Evolutionary conservation across 345 rosid species (phyloP).

Genomic region (Atalantia buxifolia): DNA sequence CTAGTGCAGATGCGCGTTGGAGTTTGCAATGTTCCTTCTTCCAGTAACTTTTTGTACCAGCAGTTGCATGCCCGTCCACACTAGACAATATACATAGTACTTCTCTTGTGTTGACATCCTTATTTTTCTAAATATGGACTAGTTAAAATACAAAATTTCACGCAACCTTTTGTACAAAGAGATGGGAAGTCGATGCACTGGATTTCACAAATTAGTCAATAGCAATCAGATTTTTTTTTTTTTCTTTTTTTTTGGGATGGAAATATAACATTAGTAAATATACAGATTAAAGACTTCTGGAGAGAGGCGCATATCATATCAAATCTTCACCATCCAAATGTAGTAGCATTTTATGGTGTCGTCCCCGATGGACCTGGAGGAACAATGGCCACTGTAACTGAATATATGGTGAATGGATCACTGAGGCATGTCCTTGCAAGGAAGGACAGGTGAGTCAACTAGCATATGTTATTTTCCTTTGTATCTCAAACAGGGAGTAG

Average conservation of each 20-base stretch:
- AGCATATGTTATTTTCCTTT: neutral
- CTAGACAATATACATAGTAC: too few species aligned
- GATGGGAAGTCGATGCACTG: too few species aligned
- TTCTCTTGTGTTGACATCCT: too few species aligned
- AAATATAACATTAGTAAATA: neutral
- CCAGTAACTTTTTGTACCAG: too few species aligned
- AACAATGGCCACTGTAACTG: slow-evolving; percentile 87
- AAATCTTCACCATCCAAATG: slow-evolving; percentile 93
- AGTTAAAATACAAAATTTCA: too few species aligned
- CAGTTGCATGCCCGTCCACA: too few species aligned
- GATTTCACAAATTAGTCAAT: too few species aligned
- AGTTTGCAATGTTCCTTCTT: too few species aligned
- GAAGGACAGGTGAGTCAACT: slow-evolving; percentile 52
- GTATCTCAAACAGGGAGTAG: slow-evolving; percentile 2
- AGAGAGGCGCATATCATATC: slow-evolving; percentile 88
- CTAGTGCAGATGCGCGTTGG: too few species aligned
- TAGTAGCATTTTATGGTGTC: slow-evolving; percentile 89
- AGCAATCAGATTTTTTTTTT: too few species aligned
- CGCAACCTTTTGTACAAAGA: too few species aligned
- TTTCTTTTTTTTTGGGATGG: slow-evolving; percentile 2
- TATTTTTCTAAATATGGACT: too few species aligned
- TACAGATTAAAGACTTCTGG: slow-evolving; percentile 81
- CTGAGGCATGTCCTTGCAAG: slow-evolving; percentile 67
- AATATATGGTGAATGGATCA: slow-evolving; percentile 91
- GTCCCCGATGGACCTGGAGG: slow-evolving; percentile 89